These are phyloP conservation scores for Yarrowia yakushimensis DNA, from an alignment of 805 yeast genomes.

Conservation along the genomic window DNA sequence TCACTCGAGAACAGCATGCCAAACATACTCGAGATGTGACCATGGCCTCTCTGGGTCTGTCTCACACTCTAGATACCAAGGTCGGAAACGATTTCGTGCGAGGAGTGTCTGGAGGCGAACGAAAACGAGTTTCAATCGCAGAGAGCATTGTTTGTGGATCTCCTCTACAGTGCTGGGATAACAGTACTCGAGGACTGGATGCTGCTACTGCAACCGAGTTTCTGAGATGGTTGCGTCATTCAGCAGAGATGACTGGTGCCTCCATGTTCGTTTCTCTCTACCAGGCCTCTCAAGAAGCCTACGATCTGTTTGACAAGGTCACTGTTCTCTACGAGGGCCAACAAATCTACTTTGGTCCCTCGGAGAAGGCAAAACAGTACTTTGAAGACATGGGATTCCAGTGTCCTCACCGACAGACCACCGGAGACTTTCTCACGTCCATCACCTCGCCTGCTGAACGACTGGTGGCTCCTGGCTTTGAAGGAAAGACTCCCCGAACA, in stretches of 20 bases:
- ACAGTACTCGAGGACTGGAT: conserved; percentile 68
- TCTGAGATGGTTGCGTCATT: conserved; percentile 54
- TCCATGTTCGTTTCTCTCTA: conserved; percentile 63
- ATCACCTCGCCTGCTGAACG: conserved; percentile 54
- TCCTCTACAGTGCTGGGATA: conserved; percentile 60
- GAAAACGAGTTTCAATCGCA: conserved; percentile 67
- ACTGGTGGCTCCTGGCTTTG: conserved; percentile 43
- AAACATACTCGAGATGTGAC: conserved; percentile 52
- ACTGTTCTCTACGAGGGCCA: conserved; percentile 57
- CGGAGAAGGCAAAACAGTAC: conserved; percentile 46
- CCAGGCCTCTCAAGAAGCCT: conserved; percentile 65
- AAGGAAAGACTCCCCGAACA: conserved; percentile 51
- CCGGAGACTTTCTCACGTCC: conserved; percentile 57
- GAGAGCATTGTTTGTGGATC: conserved; percentile 50
- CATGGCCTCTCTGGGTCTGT: conserved; percentile 49
- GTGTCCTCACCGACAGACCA: conserved; percentile 56
- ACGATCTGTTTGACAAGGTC: conserved; percentile 57
- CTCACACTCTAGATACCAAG: conserved; percentile 56
- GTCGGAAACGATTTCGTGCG: conserved; percentile 66
- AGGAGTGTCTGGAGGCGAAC: conserved; percentile 72
- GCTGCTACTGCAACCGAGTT: conserved; percentile 71
- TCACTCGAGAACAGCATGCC: conserved; percentile 52
- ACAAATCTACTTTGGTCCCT: conserved; percentile 54
- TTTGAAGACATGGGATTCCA: conserved; percentile 54
- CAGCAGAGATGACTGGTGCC: conserved; percentile 52